These are phyloP conservation scores for Aspergillus panamensis DNA, from an alignment of 495 filamentous ascomycete species.

Conservation along the genomic window DNA sequence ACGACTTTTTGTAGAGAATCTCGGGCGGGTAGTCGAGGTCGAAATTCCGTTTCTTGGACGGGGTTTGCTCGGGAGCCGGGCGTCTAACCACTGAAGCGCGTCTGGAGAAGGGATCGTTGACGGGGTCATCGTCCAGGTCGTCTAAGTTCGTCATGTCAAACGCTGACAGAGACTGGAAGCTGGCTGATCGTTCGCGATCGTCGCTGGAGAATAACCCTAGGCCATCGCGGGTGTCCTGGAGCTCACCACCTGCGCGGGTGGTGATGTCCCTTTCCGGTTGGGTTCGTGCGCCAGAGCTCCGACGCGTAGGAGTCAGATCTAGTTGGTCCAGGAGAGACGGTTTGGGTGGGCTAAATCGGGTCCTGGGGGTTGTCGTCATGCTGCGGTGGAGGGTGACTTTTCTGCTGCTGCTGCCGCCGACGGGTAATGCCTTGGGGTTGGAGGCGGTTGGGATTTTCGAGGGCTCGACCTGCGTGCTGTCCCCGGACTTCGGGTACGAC, in stretches of 20 bases:
- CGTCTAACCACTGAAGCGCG: constrained; percentile 23
- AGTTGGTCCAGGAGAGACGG: constrained; percentile 42
- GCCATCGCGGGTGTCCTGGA: constrained; percentile 23
- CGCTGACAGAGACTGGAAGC: constrained; percentile 28
- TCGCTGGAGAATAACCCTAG: constrained; percentile 27
- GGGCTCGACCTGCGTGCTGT: constrained; percentile 20
- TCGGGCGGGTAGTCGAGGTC: constrained; percentile 44
- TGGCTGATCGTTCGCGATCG: constrained; percentile 24
- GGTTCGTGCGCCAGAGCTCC: constrained; percentile 31
- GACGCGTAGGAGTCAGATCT: constrained; percentile 42
- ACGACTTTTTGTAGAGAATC: constrained; percentile 42
- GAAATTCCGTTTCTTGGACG: constrained; percentile 34
- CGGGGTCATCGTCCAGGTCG: constrained; percentile 32
- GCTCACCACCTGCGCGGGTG: constrained; percentile 18
- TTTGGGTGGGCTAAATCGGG: constrained; percentile 45
- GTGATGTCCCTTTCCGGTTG: constrained; percentile 19
- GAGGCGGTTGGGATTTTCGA: constrained; percentile 20
- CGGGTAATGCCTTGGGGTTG: constrained; percentile 29
- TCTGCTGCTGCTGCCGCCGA: constrained; percentile 29
- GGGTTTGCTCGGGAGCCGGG: constrained; percentile 14
- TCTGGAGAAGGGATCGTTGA: constrained; percentile 36
- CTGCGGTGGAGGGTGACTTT: constrained; percentile 40
- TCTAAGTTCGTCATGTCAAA: constrained; percentile 39
- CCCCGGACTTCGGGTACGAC: constrained; percentile 19
- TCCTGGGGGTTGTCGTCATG: constrained; percentile 39